Evolutionary conservation across 345 rosid species (phyloP), one percentile per base, ranked within the genome.

Genomic region (Sapria himalayana): DNA sequence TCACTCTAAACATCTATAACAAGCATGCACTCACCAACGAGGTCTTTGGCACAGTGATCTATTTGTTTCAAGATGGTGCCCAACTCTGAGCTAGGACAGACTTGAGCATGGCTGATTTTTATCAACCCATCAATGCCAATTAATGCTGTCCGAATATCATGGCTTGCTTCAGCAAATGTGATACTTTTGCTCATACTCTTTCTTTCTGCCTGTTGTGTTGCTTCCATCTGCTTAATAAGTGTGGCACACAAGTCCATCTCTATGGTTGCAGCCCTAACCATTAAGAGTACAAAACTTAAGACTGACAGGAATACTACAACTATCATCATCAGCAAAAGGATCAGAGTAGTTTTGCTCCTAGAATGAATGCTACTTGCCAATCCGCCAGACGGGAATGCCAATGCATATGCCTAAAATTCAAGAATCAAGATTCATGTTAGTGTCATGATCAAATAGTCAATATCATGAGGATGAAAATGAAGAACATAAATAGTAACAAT

Each of bases 181-280:
- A 41, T 49, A 4, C 54, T 63, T 47, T 63, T 63, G 61, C 55
- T 63, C 69, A 58, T 58, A 25, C 64, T 58, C 51, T 63, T 63
- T 17, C 67, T 55, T 51, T 69, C 74, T 2, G 74, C 74, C 40
- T 69, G 74, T 29, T 64, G 60, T 2, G 71, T 64, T 6, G 71
- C 65, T 35, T 69, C 60, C 45, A 38, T 58, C 41, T 69, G 74
- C 50, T 52, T 58, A 20, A 64, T 56, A 1, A 64, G 37, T 1
- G 65, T 51, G 25, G 58, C 62, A 29, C 71, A 64, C 5, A 69
- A 25, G 22, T 22, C 52, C 65, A 64, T 55, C 19, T 69, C 71
- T 46, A 70, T 52, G 4, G 54, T 58, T 42, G 65, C 58, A n/a
- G 67, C 67, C 52, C 50, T 61, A 7, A 49, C 47, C 9, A 50